phyloP scores from a whole-genome alignment of 345 rosid species.

The Arabis alpina region DNA sequence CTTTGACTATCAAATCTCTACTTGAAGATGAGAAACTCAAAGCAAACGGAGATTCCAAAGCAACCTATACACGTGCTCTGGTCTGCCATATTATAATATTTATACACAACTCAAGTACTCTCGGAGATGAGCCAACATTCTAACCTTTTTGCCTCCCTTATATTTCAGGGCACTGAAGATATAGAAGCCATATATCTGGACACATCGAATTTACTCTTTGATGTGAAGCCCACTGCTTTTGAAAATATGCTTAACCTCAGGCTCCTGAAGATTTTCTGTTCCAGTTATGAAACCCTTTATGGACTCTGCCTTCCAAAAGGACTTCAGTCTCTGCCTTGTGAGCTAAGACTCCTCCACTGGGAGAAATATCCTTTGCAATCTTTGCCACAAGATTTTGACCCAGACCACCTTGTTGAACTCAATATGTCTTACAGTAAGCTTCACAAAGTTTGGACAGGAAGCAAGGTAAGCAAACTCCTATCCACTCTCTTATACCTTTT shows the following conservation, averaged over 20 bases:
- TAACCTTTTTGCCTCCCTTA: not conserved
- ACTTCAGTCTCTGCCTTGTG: constrained; percentile 26
- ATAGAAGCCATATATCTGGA: constrained; percentile 34
- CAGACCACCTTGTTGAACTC: constrained; percentile 35
- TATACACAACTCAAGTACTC: not conserved
- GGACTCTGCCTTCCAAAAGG: not conserved
- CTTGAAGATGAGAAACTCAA: constrained; percentile 11
- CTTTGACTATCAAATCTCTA: constrained; percentile 4
- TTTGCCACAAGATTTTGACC: constrained; percentile 23
- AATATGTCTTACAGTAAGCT: constrained; percentile 20
- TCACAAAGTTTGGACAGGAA: constrained; percentile 35
- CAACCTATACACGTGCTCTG: not conserved
- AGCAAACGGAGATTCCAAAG: not conserved
- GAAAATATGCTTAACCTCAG: constrained; percentile 32
- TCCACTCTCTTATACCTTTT: not conserved
- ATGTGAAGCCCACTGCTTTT: constrained; percentile 4
- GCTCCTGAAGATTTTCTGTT: constrained; percentile 23
- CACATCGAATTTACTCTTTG: not conserved
- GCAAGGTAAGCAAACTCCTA: constrained; percentile 3
- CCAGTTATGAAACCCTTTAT: not conserved
- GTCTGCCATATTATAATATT: not conserved
- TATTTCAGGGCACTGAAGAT: constrained; percentile 34
- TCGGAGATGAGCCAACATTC: not conserved
- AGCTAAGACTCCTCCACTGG: constrained; percentile 40
- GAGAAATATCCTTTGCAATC: constrained; percentile 27